These are phyloP conservation scores for Auricularia sp. DNA, from an alignment of 768 basidiomycete genomes.

Conservation along the genomic window DNA sequence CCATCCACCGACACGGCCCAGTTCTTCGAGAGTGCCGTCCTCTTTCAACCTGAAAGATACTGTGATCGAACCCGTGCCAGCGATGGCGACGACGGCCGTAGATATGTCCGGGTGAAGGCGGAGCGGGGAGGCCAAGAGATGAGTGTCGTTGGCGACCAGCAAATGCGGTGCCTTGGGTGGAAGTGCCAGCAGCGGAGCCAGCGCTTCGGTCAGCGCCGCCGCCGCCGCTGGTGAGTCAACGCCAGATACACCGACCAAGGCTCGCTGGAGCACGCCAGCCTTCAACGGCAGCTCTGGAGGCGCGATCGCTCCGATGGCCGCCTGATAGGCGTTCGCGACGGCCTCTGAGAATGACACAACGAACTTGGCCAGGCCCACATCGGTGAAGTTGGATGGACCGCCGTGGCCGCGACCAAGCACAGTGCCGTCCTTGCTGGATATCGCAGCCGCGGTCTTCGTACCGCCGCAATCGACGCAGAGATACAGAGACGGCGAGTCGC, in stretches of 20 bases:
- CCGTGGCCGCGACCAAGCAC: conserved; percentile 58
- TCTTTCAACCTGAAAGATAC: conserved; percentile 46
- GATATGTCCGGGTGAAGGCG: conserved; percentile 46
- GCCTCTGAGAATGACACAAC: conserved; percentile 40
- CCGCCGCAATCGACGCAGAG: conserved; percentile 86
- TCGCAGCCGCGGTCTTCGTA: conserved; percentile 73
- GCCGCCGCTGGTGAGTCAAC: conserved; percentile 64
- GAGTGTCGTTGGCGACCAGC: conserved; percentile 69
- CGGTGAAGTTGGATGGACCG: conserved; percentile 80
- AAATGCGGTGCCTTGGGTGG: conserved; percentile 41
- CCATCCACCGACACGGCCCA: conserved; percentile 69
- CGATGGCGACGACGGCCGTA: conserved; percentile 62
- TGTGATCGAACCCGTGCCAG: conserved; percentile 72
- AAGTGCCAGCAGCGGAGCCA: conserved; percentile 50
- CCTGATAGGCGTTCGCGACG: conserved; percentile 37
- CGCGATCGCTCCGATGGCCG: conserved; percentile 16
- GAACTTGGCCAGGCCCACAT: conserved; percentile 58
- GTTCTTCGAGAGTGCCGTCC: conserved; percentile 34
- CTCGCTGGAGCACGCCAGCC: conserved; percentile 40
- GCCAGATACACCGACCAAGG: conserved; percentile 79
- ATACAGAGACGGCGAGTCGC: conserved; percentile 29
- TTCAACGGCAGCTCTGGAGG: conserved; percentile 17
- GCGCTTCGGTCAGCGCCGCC: conserved; percentile 39
- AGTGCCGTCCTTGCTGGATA: conserved; percentile 45
- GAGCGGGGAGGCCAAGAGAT: conserved; percentile 74